These are phyloP conservation scores for Leishmania amazonensis DNA, from an alignment of 208 protist genomes.

Conservation along the genomic window DNA sequence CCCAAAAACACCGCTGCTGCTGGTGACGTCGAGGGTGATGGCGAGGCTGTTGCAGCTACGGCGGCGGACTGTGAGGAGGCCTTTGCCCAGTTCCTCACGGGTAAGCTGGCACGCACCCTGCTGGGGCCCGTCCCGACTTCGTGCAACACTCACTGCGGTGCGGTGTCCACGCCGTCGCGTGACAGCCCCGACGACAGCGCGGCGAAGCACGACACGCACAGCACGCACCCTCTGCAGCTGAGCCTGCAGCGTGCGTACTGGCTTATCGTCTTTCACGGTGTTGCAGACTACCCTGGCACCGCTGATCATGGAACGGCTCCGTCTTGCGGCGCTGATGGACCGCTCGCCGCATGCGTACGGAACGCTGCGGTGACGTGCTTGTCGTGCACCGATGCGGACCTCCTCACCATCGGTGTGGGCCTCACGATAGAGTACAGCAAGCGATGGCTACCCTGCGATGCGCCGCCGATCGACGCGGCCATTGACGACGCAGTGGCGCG, in stretches of 20 bases:
- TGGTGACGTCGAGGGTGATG: not conserved
- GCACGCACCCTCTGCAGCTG: not conserved
- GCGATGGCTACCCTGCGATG: slow-evolving; percentile 20
- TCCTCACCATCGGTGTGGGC: slow-evolving; percentile 21
- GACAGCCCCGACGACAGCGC: not conserved
- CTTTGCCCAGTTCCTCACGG: slow-evolving; percentile 15
- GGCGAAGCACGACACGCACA: not conserved
- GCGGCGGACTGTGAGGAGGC: slow-evolving; percentile 5
- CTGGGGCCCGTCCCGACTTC: not conserved
- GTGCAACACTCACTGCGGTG: not conserved
- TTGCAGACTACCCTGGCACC: not conserved
- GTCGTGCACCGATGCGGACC: slow-evolving; percentile 8
- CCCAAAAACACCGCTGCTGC: not conserved
- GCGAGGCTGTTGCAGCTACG: not conserved
- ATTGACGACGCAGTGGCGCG: not conserved
- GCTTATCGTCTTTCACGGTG: slow-evolving; percentile 15
- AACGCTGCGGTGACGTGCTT: slow-evolving; percentile 13
- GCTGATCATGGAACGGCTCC: not conserved
- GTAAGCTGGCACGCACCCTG: not conserved
- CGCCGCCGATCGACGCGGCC: not conserved
- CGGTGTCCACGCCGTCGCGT: not conserved
- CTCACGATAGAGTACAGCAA: slow-evolving; percentile 20
- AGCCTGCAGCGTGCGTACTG: slow-evolving; percentile 21
- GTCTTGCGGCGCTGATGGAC: not conserved
- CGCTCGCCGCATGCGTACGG: slow-evolving; percentile 19